Percentiles rank a stretch among this genome's conserved stretches.
These are phyloP conservation scores for Neospermospora avenae DNA, from an alignment of 2,329 filamentous ascomycete genomes.

Conservation along the genomic window DNA sequence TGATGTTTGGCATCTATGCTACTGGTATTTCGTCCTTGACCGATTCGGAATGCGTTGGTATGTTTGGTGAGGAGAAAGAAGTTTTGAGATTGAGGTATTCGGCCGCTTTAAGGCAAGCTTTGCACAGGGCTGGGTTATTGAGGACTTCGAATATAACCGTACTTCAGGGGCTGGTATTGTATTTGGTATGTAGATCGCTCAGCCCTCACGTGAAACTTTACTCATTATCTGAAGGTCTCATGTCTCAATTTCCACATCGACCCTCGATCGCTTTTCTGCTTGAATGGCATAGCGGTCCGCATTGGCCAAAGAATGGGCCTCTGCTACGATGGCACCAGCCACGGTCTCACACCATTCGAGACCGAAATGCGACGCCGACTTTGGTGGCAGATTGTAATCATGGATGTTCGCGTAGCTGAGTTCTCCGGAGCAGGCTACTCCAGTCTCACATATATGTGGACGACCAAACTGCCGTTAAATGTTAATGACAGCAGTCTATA, in stretches of 20 bases:
- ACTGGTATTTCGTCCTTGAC: slow-evolving; percentile 56
- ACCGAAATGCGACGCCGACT: slow-evolving; percentile 57
- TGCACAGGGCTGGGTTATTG: slow-evolving; percentile 64
- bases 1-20: slow-evolving; percentile 66
- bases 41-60: slow-evolving; percentile 49
- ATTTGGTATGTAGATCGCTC: slow-evolving; percentile 50
- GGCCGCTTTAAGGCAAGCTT: slow-evolving; percentile 58
- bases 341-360: slow-evolving; percentile 46
- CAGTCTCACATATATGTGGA: slow-evolving; percentile 42
- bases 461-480: slow-evolving; percentile 49
- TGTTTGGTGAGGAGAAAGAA: slow-evolving; percentile 52
- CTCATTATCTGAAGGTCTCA: slow-evolving; percentile 18
- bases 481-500: slow-evolving; percentile 52
- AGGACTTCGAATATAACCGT: slow-evolving; percentile 61
- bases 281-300: slow-evolving; percentile 46
- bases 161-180: slow-evolving; percentile 65
- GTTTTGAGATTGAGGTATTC: slow-evolving; percentile 52
- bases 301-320: slow-evolving; percentile 50
- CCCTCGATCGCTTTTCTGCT: slow-evolving; percentile 45
- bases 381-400: slow-evolving; percentile 61
- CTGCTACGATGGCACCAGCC: slow-evolving; percentile 39
- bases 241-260: slow-evolving; percentile 38
- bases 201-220: neutral
- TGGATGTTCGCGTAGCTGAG: slow-evolving; percentile 54
- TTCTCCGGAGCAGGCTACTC: slow-evolving; percentile 48